Evolutionary conservation across 345 rosid species (phyloP).

Genomic region (Salix udensis): DNA sequence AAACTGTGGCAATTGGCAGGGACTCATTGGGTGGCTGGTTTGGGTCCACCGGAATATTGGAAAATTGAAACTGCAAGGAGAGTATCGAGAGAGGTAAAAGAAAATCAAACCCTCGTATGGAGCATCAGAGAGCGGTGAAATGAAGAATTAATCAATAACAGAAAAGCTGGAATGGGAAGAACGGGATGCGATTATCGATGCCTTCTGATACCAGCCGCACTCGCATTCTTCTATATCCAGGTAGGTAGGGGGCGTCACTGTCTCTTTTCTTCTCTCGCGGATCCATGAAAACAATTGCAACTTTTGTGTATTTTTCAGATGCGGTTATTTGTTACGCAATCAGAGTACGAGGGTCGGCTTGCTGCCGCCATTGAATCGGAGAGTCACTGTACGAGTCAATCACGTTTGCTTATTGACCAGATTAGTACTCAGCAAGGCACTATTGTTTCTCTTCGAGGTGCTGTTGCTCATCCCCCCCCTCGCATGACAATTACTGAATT

Average conservation of each 20-base stretch:
- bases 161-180: slow-evolving; percentile 36
- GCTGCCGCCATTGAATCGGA: slow-evolving; percentile 78
- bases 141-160: neutral
- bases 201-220: slow-evolving; percentile 73
- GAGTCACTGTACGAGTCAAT: slow-evolving; percentile 71
- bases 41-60: too few species aligned
- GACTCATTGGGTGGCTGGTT: too few species aligned
- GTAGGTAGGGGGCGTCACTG: slow-evolving; percentile 22
- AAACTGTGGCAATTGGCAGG: too few species aligned
- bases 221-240: slow-evolving; percentile 79
- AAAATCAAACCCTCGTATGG: too few species aligned
- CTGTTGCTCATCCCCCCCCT: neutral
- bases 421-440: slow-evolving; percentile 66
- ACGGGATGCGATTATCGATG: slow-evolving; percentile 61
- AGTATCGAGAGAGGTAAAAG: too few species aligned
- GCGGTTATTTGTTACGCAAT: slow-evolving; percentile 77
- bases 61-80: too few species aligned
- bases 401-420: slow-evolving; percentile 70
- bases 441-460: slow-evolving; percentile 81
- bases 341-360: slow-evolving; percentile 75
- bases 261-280: neutral
- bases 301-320: slow-evolving; percentile 32
- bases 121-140: neutral
- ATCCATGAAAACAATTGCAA: neutral
- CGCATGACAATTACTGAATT: neutral